Evolutionary conservation across 2,329 filamentous ascomycete genomes (phyloP).

Genomic region (Proliferodiscus dingleyae): DNA sequence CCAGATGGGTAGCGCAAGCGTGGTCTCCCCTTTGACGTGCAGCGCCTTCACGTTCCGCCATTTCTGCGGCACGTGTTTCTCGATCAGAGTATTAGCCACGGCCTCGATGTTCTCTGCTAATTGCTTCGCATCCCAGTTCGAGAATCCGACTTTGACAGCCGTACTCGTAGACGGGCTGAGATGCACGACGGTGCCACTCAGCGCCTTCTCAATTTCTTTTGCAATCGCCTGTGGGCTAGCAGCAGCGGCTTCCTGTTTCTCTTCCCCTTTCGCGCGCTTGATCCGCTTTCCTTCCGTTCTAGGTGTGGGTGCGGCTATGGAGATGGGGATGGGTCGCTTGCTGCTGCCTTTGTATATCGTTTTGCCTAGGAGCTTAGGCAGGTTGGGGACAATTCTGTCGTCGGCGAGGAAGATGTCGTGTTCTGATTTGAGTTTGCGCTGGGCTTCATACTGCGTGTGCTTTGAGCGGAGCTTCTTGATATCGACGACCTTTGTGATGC

Average conservation of each 20-base stretch:
- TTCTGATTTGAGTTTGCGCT: slow-evolving; percentile 75
- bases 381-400: slow-evolving; percentile 69
- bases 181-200: slow-evolving; percentile 74
- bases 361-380: slow-evolving; percentile 81
- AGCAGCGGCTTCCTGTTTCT: slow-evolving; percentile 45
- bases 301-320: slow-evolving; percentile 57
- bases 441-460: slow-evolving; percentile 83
- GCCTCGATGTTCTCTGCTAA: slow-evolving; percentile 75
- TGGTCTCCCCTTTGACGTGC: slow-evolving; percentile 80
- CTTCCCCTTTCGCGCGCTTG: slow-evolving; percentile 49
- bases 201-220: slow-evolving; percentile 73
- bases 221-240: slow-evolving; percentile 53
- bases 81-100: slow-evolving; percentile 63
- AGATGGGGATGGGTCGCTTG: slow-evolving; percentile 84
- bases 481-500: slow-evolving; percentile 74
- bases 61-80: slow-evolving; percentile 77
- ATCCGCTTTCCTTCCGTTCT: slow-evolving; percentile 56
- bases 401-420: slow-evolving; percentile 95
- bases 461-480: slow-evolving; percentile 81
- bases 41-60: slow-evolving; percentile 82
- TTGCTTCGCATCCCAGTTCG: slow-evolving; percentile 69
- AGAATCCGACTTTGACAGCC: slow-evolving; percentile 72
- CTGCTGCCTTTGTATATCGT: slow-evolving; percentile 79
- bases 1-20: slow-evolving; percentile 89
- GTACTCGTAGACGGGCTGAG: slow-evolving; percentile 75